These are phyloP conservation scores for Hyaloscypha finlandica DNA, from an alignment of 495 filamentous ascomycete genomes.

Conservation along the genomic window DNA sequence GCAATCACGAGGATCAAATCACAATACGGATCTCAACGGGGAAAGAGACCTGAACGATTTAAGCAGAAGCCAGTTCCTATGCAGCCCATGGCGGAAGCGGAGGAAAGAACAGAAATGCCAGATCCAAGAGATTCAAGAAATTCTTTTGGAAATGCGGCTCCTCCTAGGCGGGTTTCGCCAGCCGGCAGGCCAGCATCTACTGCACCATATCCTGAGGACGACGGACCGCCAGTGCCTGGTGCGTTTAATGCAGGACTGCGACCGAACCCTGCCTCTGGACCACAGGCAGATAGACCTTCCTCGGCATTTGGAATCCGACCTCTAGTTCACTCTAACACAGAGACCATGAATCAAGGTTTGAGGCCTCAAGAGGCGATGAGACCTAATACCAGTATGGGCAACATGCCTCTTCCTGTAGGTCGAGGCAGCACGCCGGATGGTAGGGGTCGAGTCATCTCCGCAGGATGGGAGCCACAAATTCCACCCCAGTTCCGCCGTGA, in stretches of 20 bases:
- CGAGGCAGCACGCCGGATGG: conserved; percentile 23
- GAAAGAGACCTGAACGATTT: conserved; percentile 67
- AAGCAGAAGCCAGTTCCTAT: conserved; percentile 50
- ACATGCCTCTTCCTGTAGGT: conserved; percentile 25
- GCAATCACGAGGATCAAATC: conserved; percentile 91
- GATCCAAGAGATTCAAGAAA: conserved; percentile 49
- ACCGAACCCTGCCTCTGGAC: conserved; percentile 41
- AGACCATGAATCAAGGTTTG: conserved; percentile 10
- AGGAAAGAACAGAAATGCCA: conserved; percentile 63
- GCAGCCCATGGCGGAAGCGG: conserved; percentile 52
- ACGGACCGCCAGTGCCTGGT: conserved; percentile 46
- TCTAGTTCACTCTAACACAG: conserved; percentile 30
- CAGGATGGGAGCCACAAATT: conserved; percentile 47
- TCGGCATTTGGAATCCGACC: conserved; percentile 69
- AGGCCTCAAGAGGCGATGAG: conserved; percentile 5
- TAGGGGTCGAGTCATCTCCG: conserved; percentile 21
- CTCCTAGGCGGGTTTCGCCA: conserved; percentile 25
- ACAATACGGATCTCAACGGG: conserved; percentile 83
- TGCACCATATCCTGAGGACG: conserved; percentile 67
- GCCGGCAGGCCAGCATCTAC: conserved; percentile 50
- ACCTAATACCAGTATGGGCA: conserved; percentile 33
- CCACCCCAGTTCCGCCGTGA: conserved; percentile 38
- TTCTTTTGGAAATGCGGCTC: conserved; percentile 11
- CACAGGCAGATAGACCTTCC: conserved; percentile 56
- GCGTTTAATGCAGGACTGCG: conserved; percentile 33